phyloP scores from a whole-genome alignment of 257 asterid genomes.

The Haberlea rhodopensis region DNA sequence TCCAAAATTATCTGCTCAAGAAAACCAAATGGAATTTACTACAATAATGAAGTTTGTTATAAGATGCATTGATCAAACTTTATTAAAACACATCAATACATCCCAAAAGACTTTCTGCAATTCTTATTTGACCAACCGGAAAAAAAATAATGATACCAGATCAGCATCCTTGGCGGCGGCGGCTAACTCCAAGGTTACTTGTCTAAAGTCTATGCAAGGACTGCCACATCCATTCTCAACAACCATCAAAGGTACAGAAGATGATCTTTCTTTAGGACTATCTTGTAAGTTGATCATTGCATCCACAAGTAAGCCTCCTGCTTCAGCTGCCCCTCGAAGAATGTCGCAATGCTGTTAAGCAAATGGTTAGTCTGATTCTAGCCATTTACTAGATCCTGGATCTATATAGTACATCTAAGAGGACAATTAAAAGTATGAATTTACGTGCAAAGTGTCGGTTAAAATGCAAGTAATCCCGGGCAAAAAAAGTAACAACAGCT shows the following conservation, averaged over 20 bases:
- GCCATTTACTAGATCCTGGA: background rate
- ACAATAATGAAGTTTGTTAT: background rate
- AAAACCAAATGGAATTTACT: background rate
- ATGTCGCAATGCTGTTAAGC: constrained; percentile 81
- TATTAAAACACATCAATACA: background rate
- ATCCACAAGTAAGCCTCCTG: constrained; percentile 97
- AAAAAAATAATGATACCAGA: constrained; percentile 47
- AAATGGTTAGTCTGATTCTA: constrained; percentile 11
- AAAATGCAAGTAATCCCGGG: background rate
- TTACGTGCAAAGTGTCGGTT: background rate
- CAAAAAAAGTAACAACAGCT: background rate
- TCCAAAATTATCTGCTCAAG: constrained; percentile 70
- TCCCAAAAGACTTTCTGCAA: background rate
- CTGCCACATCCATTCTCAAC: constrained; percentile 98
- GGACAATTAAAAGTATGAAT: no score
- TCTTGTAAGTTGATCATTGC: constrained; percentile 84
- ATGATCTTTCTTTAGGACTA: constrained; percentile 46
- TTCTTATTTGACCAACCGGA: background rate
- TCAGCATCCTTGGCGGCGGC: constrained; percentile 97
- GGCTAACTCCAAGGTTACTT: constrained; percentile 94
- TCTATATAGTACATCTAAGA: background rate
- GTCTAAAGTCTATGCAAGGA: constrained; percentile 96
- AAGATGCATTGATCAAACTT: background rate
- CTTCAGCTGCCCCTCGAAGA: constrained; percentile 95
- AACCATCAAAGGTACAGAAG: constrained; percentile 84